Base-by-base conservation (phyloP, 208 protist genomes). In the Leishmania braziliensis region DNA sequence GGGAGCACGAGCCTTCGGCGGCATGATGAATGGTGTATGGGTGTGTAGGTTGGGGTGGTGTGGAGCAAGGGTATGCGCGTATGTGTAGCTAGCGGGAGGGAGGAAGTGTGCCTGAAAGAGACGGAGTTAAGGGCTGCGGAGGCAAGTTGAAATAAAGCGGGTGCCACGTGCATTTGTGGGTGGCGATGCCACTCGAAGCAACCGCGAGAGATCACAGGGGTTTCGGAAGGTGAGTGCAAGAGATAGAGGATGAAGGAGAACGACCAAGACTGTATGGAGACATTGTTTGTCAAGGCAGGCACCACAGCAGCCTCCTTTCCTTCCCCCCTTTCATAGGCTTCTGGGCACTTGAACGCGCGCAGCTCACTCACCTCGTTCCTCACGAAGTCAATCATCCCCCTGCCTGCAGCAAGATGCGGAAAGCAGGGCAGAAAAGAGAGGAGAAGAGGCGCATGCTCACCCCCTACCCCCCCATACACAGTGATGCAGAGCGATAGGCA, bases 1-100 rank as follows among this genome's bases (percentile, higher is more conserved):
- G 75, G 93, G 90, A 63, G 87, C 81, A 68, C 90, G 85, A 51
- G 81, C 90, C 87, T 94, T 94, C 79, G 90, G 92, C 77, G 90
- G 89, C 92, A 94, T 94, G 72, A 26, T 85, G 65, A 33, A 23
- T 68, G 20, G 65, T 68, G 83, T 33, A 81, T 43, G 65, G 9
- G 56, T 33, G 18, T 81, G 51, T 39, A 56, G 46, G 56, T 53
- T 69, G 26, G 10, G 43, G 60, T 75, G 68, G 48, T 80, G 69
- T 78, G 81, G 36, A 39, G 43, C n/a, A 36, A 4, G 14, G 26
- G 60, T 1, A 69, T 62, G 26, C 33, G 48, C 58, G 71, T 53
- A 68, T 53, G 39, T 62, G n/a, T 75, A 46, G 26, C 54, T 26
- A 33, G 36, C 51, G 73, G 33, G 36, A 14, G 43, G 36, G n/a